Evolutionary conservation across 495 filamentous ascomycete species (phyloP), one percentile per base, ranked within the genome.

Genomic region (Xylaria curta): DNA sequence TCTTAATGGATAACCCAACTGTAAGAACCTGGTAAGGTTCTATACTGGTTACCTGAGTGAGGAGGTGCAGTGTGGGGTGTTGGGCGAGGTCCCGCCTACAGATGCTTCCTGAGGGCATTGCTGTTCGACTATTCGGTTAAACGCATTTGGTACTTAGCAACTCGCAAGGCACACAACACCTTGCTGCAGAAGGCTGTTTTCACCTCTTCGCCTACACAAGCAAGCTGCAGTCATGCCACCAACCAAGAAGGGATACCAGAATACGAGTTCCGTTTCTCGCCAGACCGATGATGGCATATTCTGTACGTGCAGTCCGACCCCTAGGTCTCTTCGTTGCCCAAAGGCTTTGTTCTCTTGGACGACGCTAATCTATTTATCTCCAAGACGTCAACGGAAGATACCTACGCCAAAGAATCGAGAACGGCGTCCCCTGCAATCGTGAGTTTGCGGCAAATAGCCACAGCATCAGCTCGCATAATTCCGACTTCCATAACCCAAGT

Each of bases 381-480:
- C 4, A 56, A 56, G 53, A 56, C 26, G 53, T 12, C 26, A 31
- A 56, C 53, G 53, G 53, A 7, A 56, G 53, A 56, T 56, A 56
- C 53, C 53, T 56, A 15, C 31, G 53, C 53, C 53, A 56, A 12
- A 60, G 58, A 10, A 1, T 60, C 33, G 17, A 21, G 9, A 38
- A 38, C 21, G 58, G 31, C 19, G 21, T 12, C 21, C 33, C 2
- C 19, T 60, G 58, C 54, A 59, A 59, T 36, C 54, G 51, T 5
- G 24, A 54, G 51, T 38, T 60, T 8, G 56, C 56, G n/a, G 56
- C 13, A 13, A 38, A 15, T 10, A n/a, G 3, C 17, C 56, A 38
- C 17, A 60, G 33, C 31, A 60, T 60, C 56, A 60, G 28, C 28
- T 60, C 56, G 28, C 56, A 60, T 38, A 60, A 60, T 4, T 60